Percentiles rank a stretch among this genome's conserved stretches.
Evolutionary conservation across 2,329 filamentous ascomycete genomes (phyloP).

Genomic region (Diaporthe citri): DNA sequence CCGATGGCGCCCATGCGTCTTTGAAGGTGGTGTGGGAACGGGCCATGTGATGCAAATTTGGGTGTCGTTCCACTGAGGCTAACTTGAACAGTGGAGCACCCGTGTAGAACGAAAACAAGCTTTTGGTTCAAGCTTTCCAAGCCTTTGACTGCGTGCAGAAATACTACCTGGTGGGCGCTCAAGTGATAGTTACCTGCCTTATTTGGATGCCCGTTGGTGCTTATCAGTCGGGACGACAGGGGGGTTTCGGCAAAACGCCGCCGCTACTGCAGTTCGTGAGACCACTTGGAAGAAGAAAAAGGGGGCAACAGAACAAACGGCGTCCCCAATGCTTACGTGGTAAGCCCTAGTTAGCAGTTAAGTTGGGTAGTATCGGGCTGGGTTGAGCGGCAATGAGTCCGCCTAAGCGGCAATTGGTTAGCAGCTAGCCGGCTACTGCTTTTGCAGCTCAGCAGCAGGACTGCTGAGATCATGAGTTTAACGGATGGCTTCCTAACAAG

Average conservation of each 20-base stretch:
- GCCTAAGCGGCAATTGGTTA: slow-evolving; percentile 4
- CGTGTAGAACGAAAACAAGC: slow-evolving; percentile 9
- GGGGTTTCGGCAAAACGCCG: neutral
- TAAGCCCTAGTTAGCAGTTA: neutral
- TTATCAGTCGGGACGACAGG: neutral
- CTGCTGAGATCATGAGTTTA: neutral
- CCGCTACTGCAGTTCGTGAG: neutral
- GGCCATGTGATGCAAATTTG: neutral
- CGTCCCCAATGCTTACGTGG: too few relatives aligned
- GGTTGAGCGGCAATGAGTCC: neutral
- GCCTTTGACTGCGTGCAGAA: neutral
- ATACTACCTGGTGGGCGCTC: neutral
- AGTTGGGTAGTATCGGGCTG: neutral
- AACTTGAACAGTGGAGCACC: neutral
- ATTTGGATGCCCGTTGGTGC: neutral
- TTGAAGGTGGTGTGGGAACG: neutral
- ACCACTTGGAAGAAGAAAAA: neutral
- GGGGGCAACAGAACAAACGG: neutral
- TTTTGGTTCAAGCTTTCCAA: slow-evolving; percentile 6
- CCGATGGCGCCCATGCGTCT: neutral
- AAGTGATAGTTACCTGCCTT: slow-evolving; percentile 14
- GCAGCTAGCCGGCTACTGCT: neutral
- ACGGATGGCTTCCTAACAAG: neutral
- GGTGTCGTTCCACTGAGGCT: slow-evolving; percentile 9
- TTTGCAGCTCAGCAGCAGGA: too few relatives aligned